Evolutionary conservation across 2,329 filamentous ascomycete species (phyloP), one percentile per base, ranked within the genome.

Genomic region (Aureobasidium sp.): DNA sequence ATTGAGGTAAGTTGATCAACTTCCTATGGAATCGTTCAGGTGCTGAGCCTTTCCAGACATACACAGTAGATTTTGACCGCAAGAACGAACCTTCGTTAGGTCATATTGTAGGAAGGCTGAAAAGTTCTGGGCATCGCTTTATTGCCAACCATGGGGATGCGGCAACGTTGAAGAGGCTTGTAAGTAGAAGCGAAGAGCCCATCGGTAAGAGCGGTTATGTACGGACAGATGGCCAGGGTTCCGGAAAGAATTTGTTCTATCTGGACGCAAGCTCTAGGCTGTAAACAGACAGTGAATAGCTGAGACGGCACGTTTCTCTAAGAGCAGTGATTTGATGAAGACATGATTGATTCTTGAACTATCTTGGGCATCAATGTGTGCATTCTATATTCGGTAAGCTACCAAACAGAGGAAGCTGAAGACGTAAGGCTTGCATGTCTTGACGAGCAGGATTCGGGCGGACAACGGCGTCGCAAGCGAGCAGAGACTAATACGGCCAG

Each of bases 31-130:
- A n/a, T 25, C 25, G 45, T 42, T 31, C 31, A 31, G 4, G 8
- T 25, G 31, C 29, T 47, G 27, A 58, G n/a, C 34, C 11, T 25
- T 20, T 11, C 34, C 15, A 85, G 80, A 86, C 84, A 11, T 87
- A 86, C 61, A 86, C 84, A 0, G 80, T 85, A 1, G 80, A 84
- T 56, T 86, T 80, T 67, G 72, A 74, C 29, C 77, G 83, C 3
- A 75, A 81, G 61, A 81, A 81, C 3, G 74, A 68, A 0, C 82
- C 83, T 0, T 61, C 71, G 15, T 69, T 70, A 34, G 84, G 78
- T 1, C 77, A 80, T 68, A 72, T 86, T 2, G 74, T 86, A 0
- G 84, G 83, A 0, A 74, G 81, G 36, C 65, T 87, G 61, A 77
- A 72, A 57, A 68, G 66, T 0, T 78, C 73, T 61, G 37, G 37